Evolutionary conservation across 768 basidiomycete genomes (phyloP).

Genomic region (Artomyces pyxidatus): DNA sequence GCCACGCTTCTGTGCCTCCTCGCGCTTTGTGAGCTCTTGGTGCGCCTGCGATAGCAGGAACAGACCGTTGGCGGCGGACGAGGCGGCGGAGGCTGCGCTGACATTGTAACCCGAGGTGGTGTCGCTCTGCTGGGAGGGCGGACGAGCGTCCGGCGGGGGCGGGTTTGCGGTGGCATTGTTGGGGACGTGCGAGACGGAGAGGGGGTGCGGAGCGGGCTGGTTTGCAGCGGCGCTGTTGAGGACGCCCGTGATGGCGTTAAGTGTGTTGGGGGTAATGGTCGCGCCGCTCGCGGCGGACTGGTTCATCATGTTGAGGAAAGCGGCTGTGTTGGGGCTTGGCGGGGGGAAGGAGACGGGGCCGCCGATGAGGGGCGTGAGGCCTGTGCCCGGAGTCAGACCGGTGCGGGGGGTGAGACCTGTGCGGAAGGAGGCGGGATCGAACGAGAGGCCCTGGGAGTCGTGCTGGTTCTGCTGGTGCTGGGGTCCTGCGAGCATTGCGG

Average conservation of each 20-base stretch:
- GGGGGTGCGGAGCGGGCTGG: conserved; percentile 23
- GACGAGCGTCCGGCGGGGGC: conserved; percentile 7
- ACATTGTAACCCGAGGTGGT: conserved; percentile 23
- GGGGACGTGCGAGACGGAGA: conserved; percentile 26
- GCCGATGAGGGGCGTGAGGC: conserved; percentile 74
- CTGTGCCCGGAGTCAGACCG: conserved; percentile 80
- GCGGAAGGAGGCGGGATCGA: conserved; percentile 68
- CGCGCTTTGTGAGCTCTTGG: conserved; percentile 93
- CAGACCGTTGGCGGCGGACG: conserved; percentile 80
- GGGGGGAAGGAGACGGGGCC: conserved; percentile 74
- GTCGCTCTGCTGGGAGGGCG: conserved; percentile 7
- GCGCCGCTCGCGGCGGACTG: conserved; percentile 27
- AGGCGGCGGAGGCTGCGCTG: conserved; percentile 50
- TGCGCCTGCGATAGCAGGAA: conserved; percentile 93
- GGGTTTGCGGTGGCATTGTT: conserved; percentile 13
- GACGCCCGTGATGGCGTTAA: conserved; percentile 75
- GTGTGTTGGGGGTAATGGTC: conserved; percentile 57
- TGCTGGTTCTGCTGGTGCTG: conserved; percentile 36
- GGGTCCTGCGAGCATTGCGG: conserved; percentile 92
- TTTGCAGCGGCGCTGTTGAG: conserved; percentile 56
- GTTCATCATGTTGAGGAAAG: conserved; percentile 88
- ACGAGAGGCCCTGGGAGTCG: conserved; percentile 33
- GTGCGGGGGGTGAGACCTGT: conserved; percentile 85
- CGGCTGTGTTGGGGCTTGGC: conserved; percentile 81
- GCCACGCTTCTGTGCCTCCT: conserved; percentile 70